A percentile compares a stretch with the other conserved stretches of the same genome.
Conservation (phyloP, 2,329 filamentous ascomycete genomes). For the Taxawa tesnikishii region DNA sequence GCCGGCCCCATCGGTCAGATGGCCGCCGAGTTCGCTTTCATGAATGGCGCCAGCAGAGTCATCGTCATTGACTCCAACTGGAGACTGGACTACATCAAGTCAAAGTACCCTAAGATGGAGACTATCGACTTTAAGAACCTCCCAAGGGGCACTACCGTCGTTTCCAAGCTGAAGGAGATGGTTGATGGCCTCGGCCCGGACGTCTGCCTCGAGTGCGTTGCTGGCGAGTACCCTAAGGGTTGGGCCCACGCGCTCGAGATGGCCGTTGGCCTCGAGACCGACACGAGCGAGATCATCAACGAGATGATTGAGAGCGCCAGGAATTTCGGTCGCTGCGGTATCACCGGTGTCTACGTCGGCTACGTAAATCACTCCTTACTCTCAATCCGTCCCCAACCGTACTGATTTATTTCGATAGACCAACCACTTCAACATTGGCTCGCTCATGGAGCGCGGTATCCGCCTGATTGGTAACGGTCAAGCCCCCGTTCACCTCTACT, state of each 20-base stretch:
- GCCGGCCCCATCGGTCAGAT: constrained; percentile 79
- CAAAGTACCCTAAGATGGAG: constrained; percentile 53
- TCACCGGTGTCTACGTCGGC: constrained; percentile 60
- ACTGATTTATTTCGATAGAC: constrained; percentile 31
- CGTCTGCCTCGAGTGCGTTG: constrained; percentile 56
- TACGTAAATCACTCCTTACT: constrained; percentile 32
- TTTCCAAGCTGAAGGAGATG: constrained; percentile 60
- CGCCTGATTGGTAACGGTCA: constrained; percentile 60
- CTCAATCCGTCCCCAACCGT: constrained; percentile 8
- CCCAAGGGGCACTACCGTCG: constrained; percentile 46
- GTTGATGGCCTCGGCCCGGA: constrained; percentile 59
- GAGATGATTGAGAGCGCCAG: constrained; percentile 67
- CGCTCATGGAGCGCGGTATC: constrained; percentile 77
- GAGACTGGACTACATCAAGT: constrained; percentile 56
- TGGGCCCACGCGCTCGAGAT: constrained; percentile 50
- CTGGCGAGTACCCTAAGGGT: constrained; percentile 51
- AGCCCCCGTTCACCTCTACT: constrained; percentile 71
- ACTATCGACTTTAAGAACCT: constrained; percentile 58
- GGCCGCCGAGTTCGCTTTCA: constrained; percentile 52
- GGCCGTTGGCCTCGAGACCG: constrained; percentile 61
- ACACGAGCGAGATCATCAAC: constrained; percentile 70
- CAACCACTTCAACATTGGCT: constrained; percentile 69
- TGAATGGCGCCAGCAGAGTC: constrained; percentile 61
- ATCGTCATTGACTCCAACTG: constrained; percentile 69
- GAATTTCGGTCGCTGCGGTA: constrained; percentile 60